Base-by-base conservation (phyloP, 169 alveolate genomes). In the Cryptosporidium sp. region DNA sequence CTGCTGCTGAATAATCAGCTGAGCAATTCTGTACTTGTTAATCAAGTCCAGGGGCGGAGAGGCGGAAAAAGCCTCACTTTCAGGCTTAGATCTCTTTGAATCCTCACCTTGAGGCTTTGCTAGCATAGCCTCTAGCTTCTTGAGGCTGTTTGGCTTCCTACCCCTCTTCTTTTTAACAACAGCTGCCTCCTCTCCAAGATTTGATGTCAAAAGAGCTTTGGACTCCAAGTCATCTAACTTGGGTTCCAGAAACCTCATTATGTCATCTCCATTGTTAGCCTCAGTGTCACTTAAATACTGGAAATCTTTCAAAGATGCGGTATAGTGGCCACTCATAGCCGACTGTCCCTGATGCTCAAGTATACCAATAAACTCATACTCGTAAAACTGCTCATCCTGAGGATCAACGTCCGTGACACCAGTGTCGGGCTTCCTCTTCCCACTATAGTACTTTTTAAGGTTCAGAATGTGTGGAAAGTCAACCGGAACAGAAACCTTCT, bases 311-410 rank as follows among this genome's bases (percentile, higher is more conserved):
- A 80, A 65, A 16, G 89, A 80, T 21, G 89, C 89, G 18, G 89
- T 80, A 31, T 80, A 80, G 52, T 80, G 89, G 0, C 89, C 89
- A 33, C 89, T 80, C 89, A 80, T 80, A 7, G 89, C 89, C 0
- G 89, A 80, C 51, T 80, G 89, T 6, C 89, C 89, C 52, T 80
- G 89, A 33, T 80, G 89, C 21, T 80, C 89, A 7, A 80, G 55
- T 26, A 80, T 80, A 4, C 89, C 89, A 80, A 80, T 80, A 16
- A 80, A 80, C 75, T 80, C 89, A 23, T 80, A 80, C 52, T 80
- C 80, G 35, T 21, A 65, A 31, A 43, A 41, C 12, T 61, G 55
- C 6, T 70, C 65, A 45, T 26, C 29, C 31, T 18, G 51, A 21
- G 73, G 10, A 26, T 29, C 23, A 0, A 8, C 18, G 21, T 18